Base-by-base conservation (phyloP, 2,329 filamentous ascomycete genomes). In the Coniochaeta hoffmannii region DNA sequence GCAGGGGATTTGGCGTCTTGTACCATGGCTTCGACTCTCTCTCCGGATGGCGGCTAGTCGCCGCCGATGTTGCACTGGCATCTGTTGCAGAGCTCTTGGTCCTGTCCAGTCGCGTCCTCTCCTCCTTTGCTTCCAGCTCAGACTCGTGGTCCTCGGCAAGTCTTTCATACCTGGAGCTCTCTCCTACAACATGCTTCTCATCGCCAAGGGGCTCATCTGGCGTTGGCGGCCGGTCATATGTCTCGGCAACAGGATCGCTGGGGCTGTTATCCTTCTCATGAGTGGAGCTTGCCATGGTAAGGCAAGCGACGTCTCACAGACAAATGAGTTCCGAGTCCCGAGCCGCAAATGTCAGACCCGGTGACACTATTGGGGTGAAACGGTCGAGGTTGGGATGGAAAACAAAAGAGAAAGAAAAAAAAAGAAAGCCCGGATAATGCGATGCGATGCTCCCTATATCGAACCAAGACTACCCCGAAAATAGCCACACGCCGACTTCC, bases 1-100 rank as follows among this genome's bases (percentile, higher is more conserved):
- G 74, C 60, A 87, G 63, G 2, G 85, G 85, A 61, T 87, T 87
- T 31, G 76, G 61, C 41, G 75, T 81, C 64, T 81, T 81, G 66
- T 83, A 79, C 84, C 87, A 90, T 66, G 81, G 77, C 62, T 77
- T 82, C 65, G 78, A 68, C 15, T 69, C 56, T 57, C 58, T 65
- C 54, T 57, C 50, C 24, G 50, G 63, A 57, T 65, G 65, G 62
- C 64, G 62, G 62, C 63, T 67, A 65, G 71, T 73, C 15, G 73
- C 73, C n/a, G 71, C 71, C 8, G 76, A 78, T 31, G 74, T 61
- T 6, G 71, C 73, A 61, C 80, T 83, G 46, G 73, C 71, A 19
- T 76, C 76, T 44, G 82, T 85, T 30, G 77, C 80, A 64, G 76
- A 70, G 60, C 79, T 85, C 60, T 74, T 75, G 28, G 75, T 76